Base-by-base conservation (phyloP, 2,329 filamentous ascomycete species). In the Arachnopeziza araneosa region DNA sequence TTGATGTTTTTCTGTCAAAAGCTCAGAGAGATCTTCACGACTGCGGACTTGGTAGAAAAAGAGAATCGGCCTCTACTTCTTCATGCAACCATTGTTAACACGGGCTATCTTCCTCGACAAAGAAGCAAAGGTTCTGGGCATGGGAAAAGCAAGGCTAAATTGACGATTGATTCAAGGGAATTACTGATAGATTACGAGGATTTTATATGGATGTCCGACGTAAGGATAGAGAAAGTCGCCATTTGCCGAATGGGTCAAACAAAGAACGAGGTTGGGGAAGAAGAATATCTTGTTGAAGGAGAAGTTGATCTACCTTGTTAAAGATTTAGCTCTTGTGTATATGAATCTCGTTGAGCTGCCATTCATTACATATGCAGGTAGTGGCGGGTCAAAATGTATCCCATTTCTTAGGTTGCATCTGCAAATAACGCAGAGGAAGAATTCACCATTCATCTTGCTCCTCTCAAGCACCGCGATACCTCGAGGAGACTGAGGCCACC, bases 241-340 rank as follows among this genome's bases (percentile, higher is more conserved):
- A 86, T 97, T 48, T 97, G 91, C 71, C 86, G 84, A 70, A 96
- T 97, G 93, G 91, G 93, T 0, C 91, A 91, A 10, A 89, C 86
- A 78, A 85, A 60, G 54, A 50, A 55, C 24, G 64, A 60, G 48
- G 62, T 63, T 54, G 68, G 63, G 26, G 62, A 67, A 17, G 66
- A 70, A 58, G 65, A 63, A 32, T 72, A 72, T 67, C 64, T 63
- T 17, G 66, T 68, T 12, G 70, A 69, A 52, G 67, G 63, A 22
- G 59, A 66, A 55, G 60, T 69, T 22, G 60, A 62, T 8, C 61
- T 71, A 56, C 64, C 65, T 56, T 63, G 52, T 7, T 54, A 51
- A 56, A 10, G 23, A 22, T 30, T 19, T 54, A 24, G 26, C 24
- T 48, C 22, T 24, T 51, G 32, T 8, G 32, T 55, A 22, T 4